Conservation (phyloP, 805 yeast genomes). For the Candida tammaniensis region DNA sequence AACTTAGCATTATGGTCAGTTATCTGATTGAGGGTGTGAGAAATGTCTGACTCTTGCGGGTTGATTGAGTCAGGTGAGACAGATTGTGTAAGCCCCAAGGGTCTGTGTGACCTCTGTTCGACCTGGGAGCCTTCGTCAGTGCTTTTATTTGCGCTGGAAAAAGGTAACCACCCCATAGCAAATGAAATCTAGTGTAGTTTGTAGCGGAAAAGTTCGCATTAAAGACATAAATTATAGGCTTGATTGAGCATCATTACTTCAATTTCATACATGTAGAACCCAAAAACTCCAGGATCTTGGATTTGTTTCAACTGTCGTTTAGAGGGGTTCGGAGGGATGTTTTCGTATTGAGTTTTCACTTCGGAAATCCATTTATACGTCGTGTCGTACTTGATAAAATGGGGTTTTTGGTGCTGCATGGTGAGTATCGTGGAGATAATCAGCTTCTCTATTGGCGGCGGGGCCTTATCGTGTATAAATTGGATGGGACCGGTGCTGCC, state of each 20-base stretch:
- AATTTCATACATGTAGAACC: constrained; percentile 23
- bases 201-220: not conserved
- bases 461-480: constrained; percentile 17
- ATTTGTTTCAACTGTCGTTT: constrained; percentile 4
- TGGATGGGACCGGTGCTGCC: constrained; percentile 6
- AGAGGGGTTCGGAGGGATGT: constrained; percentile 6
- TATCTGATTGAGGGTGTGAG: constrained; percentile 28
- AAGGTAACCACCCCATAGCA: constrained; percentile 14
- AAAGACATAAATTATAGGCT: constrained; percentile 23
- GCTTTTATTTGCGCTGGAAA: constrained; percentile 4
- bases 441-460: constrained; percentile 19
- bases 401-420: constrained; percentile 22
- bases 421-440: constrained; percentile 23
- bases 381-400: constrained; percentile 22
- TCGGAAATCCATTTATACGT: constrained; percentile 21
- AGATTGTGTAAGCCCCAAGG: too few species aligned
- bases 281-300: constrained; percentile 12
- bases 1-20: constrained; percentile 13
- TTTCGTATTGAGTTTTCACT: constrained; percentile 7
- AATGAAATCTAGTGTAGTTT: not conserved
- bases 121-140: constrained; percentile 13
- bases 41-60: constrained; percentile 20
- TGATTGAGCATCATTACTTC: constrained; percentile 29
- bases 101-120: constrained; percentile 27
- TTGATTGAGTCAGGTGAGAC: constrained; percentile 11